phyloP scores from a whole-genome alignment of 257 asterid species.

The Nicotiana noctiflora region DNA sequence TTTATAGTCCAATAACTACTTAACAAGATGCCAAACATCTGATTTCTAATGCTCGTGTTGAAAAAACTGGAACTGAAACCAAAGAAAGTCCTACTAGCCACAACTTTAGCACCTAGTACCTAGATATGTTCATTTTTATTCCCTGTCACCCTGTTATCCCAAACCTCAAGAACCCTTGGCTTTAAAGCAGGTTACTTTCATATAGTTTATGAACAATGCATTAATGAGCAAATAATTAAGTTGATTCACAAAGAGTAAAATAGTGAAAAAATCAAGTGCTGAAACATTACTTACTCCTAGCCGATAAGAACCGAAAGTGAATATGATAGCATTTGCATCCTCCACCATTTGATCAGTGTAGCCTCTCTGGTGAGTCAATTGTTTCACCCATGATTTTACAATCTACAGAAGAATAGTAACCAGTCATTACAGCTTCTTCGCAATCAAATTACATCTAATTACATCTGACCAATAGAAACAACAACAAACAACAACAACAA shows the following conservation, averaged over 20 bases:
- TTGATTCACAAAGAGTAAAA: not conserved
- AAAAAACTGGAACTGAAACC: not conserved
- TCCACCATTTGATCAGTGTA: conserved; percentile 34
- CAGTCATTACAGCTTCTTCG: not conserved
- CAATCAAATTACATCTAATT: conserved; percentile 7
- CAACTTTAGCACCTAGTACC: not conserved
- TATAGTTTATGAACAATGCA: not conserved
- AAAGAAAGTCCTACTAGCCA: not conserved
- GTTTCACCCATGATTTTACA: conserved; percentile 38
- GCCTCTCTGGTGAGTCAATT: conserved; percentile 34
- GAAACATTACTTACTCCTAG: conserved; percentile 10
- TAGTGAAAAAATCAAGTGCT: not conserved
- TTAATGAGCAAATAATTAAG: not conserved
- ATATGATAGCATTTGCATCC: conserved; percentile 42
- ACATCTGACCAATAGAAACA: conserved; percentile 21
- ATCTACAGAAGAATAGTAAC: conserved; percentile 15
- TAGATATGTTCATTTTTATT: not conserved
- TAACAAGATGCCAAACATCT: not conserved
- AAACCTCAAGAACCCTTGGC: not conserved
- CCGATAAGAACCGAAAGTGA: conserved; percentile 41
- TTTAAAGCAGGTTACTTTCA: not conserved
- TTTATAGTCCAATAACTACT: not conserved
- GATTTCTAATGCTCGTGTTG: not conserved
- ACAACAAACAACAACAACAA: too few relatives aligned
- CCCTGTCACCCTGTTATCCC: not conserved